phyloP scores from a whole-genome alignment of 305 asterid species.

The Rubia tinctorum region DNA sequence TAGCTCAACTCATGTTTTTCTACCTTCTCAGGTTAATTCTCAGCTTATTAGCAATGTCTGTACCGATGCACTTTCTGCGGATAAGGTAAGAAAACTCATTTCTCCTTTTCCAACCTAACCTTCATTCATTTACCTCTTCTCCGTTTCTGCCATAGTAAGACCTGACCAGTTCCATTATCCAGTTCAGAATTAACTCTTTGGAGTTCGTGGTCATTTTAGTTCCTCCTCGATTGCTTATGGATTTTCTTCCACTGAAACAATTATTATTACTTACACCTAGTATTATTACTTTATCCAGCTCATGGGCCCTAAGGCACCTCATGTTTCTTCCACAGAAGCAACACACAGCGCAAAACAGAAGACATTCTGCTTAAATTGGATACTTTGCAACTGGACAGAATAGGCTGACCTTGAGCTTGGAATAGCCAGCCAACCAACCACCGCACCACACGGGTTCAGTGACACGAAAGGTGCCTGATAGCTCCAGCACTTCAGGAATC shows the following conservation, averaged over 20 bases:
- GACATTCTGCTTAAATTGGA: background rate
- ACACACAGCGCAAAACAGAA: background rate
- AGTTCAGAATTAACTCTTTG: background rate
- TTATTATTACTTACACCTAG: conserved; percentile 22
- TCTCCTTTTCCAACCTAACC: conserved; percentile 13
- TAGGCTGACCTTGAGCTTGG: conserved; percentile 76
- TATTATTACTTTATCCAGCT: no score
- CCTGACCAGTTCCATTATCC: background rate
- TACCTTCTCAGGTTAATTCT: conserved; percentile 71
- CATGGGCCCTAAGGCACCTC: no score
- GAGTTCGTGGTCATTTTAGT: background rate
- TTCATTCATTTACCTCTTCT: conserved; percentile 15
- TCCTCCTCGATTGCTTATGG: background rate
- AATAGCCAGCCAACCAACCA: conserved; percentile 97
- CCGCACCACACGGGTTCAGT: conserved; percentile 96
- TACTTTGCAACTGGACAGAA: background rate
- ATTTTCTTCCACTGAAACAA: background rate
- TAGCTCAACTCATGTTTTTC: conserved; percentile 4
- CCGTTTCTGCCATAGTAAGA: background rate
- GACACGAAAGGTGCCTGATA: conserved; percentile 70
- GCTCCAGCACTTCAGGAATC: conserved; percentile 76
- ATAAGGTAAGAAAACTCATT: conserved; percentile 54
- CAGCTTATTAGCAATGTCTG: conserved; percentile 98
- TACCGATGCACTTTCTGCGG: conserved; percentile 97
- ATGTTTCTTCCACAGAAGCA: no score